Evolutionary conservation across 495 filamentous ascomycete species (phyloP).

Genomic region (Collariella sp.): DNA sequence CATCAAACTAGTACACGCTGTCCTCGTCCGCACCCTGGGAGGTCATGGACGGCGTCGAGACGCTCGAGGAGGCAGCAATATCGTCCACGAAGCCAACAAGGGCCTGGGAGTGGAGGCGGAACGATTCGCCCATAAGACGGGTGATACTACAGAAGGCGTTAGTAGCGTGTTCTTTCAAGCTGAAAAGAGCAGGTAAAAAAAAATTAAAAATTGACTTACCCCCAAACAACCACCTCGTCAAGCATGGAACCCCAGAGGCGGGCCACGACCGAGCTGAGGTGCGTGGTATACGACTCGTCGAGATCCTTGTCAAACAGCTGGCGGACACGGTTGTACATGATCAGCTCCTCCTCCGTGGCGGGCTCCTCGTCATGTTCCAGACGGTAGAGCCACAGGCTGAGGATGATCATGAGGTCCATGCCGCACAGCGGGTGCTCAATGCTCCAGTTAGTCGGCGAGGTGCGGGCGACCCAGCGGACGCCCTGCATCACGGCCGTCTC

Average conservation of each 20-base stretch:
- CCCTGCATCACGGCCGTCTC: conserved; percentile 91
- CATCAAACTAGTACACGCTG: conserved; percentile 48
- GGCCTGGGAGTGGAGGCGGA: conserved; percentile 92
- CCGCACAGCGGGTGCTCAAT: conserved; percentile 96
- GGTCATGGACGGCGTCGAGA: conserved; percentile 53
- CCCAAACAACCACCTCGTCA: conserved; percentile 98
- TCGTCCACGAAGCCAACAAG: conserved; percentile 89
- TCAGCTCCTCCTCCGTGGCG: conserved; percentile 80
- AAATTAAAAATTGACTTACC: conserved; percentile 42
- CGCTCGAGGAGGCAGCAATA: conserved; percentile 47
- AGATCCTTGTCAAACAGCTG: conserved; percentile 85
- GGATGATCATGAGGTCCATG: conserved; percentile 96
- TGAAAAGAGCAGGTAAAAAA: conserved; percentile 9
- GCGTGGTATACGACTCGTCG: conserved; percentile 61
- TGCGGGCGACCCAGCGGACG: conserved; percentile 95
- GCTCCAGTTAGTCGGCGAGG: conserved; percentile 97
- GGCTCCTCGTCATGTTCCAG: conserved; percentile 98
- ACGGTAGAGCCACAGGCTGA: conserved; percentile 95
- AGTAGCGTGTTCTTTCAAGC: conserved; percentile 37
- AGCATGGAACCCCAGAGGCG: conserved; percentile 96
- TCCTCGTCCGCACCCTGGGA: conserved; percentile 53
- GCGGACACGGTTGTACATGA: conserved; percentile 92
- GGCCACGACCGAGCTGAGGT: conserved; percentile 83
- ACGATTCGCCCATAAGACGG: conserved; percentile 95
- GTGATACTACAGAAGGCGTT: conserved; percentile 61